Base-by-base conservation (phyloP, 2,329 filamentous ascomycete genomes). In the Trichophyton benhamiae region DNA sequence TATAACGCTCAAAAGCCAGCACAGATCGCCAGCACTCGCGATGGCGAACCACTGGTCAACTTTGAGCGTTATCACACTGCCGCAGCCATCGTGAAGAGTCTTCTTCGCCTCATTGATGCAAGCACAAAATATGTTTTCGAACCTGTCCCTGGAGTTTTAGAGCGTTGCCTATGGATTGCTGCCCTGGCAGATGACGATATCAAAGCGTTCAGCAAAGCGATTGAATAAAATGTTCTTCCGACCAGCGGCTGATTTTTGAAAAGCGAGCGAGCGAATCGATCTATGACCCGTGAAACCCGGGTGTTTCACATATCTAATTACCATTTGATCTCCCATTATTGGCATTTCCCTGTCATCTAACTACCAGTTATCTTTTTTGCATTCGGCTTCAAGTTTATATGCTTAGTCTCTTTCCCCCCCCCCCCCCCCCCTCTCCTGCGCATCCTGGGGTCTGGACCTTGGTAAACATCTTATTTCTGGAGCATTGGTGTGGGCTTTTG, bases 1-100 rank as follows among this genome's bases (percentile, higher is more conserved):
- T 86, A 85, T 73, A 87, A 86, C 68, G 80, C 83, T 0, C 83
- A 86, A 70, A 86, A 86, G 67, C 83, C 84, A 0, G 78, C 82
- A 1, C 80, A 82, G 65, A 77, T 86, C 49, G 74, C 77, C 11
- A 76, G 73, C 60, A 78, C 72, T 13, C 73, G 66, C 13, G 69
- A 72, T 4, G 74, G 77, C 25, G 82, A 84, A 67, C 75, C 80
- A n/a, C 74, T 87, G 60, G 78, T 87, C 61, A 87, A 87, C 68
- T 87, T 86, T 64, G 84, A 87, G 71, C 78, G 84, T 59, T 83
- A 85, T 67, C 82, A 84, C 64, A 85, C 82, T n/a, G 79, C 83
- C 7, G 84, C 84, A 25, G 77, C 78, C 17, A 86, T 87, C 61
- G 82, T 86, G 63, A 87, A 87, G 71, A 83, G 79, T 63, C 74